A percentile compares a stretch with the other conserved stretches of the same genome.
Conservation (phyloP, 768 basidiomycete genomes). For the Gloeopeniophorella convolvens region DNA sequence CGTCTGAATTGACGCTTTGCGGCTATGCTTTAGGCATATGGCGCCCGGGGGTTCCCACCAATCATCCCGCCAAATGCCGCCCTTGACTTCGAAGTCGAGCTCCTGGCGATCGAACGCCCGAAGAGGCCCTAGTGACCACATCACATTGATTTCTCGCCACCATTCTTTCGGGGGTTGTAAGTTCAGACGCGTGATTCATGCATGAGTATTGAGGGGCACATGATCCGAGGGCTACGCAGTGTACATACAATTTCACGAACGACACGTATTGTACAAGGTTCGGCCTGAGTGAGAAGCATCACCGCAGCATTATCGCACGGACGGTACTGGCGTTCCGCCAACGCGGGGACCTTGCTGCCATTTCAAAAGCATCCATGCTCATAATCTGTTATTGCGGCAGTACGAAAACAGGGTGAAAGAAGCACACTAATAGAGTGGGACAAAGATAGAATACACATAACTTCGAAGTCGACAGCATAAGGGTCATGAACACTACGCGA, state of each 20-base stretch:
- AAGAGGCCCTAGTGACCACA: slow-evolving; percentile 17
- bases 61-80: slow-evolving; percentile 70
- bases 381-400: too few species aligned
- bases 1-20: background rate
- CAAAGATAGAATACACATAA: slow-evolving; percentile 19
- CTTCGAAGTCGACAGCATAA: background rate
- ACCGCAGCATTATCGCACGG: too few species aligned
- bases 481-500: background rate
- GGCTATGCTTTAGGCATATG: slow-evolving; percentile 50
- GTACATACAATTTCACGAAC: slow-evolving; percentile 12
- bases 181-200: background rate
- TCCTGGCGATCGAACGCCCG: slow-evolving; percentile 53
- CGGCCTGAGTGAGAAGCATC: too few species aligned
- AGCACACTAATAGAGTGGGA: background rate
- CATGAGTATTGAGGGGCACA: background rate
- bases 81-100: slow-evolving; percentile 78
- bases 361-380: too few species aligned
- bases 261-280: too few species aligned
- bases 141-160: too few species aligned
- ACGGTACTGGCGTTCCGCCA: background rate
- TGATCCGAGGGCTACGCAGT: background rate
- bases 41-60: slow-evolving; percentile 63
- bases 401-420: slow-evolving; percentile 1
- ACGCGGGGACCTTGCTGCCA: background rate
- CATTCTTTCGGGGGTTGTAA: background rate